Conservation (phyloP, 768 basidiomycete species). For the Lentinula edodes region DNA sequence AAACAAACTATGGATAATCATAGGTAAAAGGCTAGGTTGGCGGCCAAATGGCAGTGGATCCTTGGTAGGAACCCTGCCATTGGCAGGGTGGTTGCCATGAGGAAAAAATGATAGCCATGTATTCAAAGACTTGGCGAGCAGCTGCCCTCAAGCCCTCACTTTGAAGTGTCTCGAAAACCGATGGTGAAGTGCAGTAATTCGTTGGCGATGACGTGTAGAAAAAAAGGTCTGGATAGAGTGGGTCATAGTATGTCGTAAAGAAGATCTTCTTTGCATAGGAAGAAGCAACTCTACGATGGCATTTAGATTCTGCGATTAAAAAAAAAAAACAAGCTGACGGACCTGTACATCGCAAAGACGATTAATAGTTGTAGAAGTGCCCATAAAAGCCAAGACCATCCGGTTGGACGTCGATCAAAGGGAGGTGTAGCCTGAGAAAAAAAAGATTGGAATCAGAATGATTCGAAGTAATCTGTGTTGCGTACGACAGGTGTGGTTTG, state of each 20-base stretch:
- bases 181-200: conserved; percentile 29
- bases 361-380: conserved; percentile 40
- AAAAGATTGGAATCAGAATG: background rate
- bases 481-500: background rate
- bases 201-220: conserved; percentile 39
- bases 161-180: conserved; percentile 31
- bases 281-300: conserved; percentile 35
- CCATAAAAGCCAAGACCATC: conserved; percentile 27
- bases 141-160: conserved; percentile 36
- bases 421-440: background rate
- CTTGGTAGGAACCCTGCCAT: conserved; percentile 37
- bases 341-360: conserved; percentile 56
- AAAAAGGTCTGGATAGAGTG: conserved; percentile 70
- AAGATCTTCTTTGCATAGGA: conserved; percentile 50
- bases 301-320: background rate
- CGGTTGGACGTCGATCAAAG: conserved; percentile 12
- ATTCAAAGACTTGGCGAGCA: conserved; percentile 30
- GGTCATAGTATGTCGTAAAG: conserved; percentile 73
- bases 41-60: conserved; percentile 26
- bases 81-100: conserved; percentile 35
- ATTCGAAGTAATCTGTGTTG: conserved; percentile 7
- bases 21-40: conserved; percentile 23
- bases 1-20: too few relatives aligned
- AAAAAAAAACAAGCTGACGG: conserved; percentile 11
- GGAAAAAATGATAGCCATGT: conserved; percentile 25